Evolutionary conservation across 2,329 filamentous ascomycete genomes (phyloP).

Genomic region (Penicillium sp.): DNA sequence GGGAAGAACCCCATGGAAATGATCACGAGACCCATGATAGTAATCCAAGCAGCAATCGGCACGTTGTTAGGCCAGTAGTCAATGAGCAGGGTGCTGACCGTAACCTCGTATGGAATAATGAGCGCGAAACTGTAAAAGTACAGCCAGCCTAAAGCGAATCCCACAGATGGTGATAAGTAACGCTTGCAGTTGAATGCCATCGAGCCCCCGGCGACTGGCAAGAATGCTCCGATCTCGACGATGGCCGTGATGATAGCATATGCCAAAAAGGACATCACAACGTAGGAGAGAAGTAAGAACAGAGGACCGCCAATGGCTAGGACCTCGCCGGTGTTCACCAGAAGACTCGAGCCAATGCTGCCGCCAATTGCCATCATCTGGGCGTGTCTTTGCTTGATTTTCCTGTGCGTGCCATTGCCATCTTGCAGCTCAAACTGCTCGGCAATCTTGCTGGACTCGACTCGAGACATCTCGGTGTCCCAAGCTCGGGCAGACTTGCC

Average conservation of each 20-base stretch:
- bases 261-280: constrained; percentile 45
- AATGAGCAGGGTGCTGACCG: constrained; percentile 62
- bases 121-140: constrained; percentile 48
- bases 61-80: constrained; percentile 53
- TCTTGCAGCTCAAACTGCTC: too few species aligned
- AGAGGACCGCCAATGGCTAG: constrained; percentile 51
- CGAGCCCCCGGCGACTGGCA: constrained; percentile 39
- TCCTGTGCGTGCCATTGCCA: background rate
- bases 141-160: constrained; percentile 40
- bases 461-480: too few species aligned
- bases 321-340: constrained; percentile 51
- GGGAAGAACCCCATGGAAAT: constrained; percentile 46
- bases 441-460: too few species aligned
- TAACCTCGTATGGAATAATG: constrained; percentile 56
- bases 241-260: constrained; percentile 46
- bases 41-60: constrained; percentile 47
- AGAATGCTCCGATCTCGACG: constrained; percentile 38
- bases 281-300: constrained; percentile 50
- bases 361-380: constrained; percentile 58
- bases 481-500: too few species aligned
- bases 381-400: constrained; percentile 38
- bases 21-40: constrained; percentile 58
- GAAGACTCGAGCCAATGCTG: constrained; percentile 54
- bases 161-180: constrained; percentile 39
- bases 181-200: constrained; percentile 42